Conservation (phyloP, 2,329 filamentous ascomycete genomes). For the Aspergillus novoparasiticus region DNA sequence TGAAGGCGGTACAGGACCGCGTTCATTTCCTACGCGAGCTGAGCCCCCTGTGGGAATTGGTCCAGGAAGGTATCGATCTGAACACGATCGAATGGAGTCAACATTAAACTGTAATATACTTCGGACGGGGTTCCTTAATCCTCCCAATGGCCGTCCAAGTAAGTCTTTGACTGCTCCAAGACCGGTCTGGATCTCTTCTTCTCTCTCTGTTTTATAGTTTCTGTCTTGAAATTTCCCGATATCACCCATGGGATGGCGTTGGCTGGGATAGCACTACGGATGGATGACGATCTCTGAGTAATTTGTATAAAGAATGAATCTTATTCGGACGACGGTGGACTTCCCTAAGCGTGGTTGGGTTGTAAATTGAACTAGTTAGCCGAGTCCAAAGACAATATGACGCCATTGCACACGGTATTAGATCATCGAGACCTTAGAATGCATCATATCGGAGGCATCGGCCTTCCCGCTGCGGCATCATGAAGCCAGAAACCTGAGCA, state of each 20-base stretch:
- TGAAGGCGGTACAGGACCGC: constrained; percentile 88
- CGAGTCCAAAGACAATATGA: not conserved
- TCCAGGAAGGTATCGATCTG: constrained; percentile 93
- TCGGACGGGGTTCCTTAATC: not conserved
- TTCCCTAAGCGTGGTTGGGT: not conserved
- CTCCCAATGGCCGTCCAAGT: not conserved
- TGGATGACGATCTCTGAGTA: constrained; percentile 15
- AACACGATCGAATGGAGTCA: constrained; percentile 98
- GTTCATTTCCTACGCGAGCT: constrained; percentile 92
- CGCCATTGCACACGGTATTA: not conserved
- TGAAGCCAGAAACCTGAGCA: no score
- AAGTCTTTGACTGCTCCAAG: not conserved
- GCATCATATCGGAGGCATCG: not conserved
- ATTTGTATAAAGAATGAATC: constrained; percentile 25
- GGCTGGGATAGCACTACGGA: constrained; percentile 25
- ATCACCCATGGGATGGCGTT: constrained; percentile 28
- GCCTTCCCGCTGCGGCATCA: no score
- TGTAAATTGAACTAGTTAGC: not conserved
- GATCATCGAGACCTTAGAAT: not conserved
- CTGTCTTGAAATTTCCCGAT: constrained; percentile 9
- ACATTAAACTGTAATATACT: constrained; percentile 52
- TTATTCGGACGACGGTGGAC: not conserved
- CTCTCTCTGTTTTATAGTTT: constrained; percentile 5
- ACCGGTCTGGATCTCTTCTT: constrained; percentile 13
- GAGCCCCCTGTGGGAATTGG: constrained; percentile 94